phyloP scores from a whole-genome alignment of 139 green algal genomes.

The Chlamydomonas sp. region DNA sequence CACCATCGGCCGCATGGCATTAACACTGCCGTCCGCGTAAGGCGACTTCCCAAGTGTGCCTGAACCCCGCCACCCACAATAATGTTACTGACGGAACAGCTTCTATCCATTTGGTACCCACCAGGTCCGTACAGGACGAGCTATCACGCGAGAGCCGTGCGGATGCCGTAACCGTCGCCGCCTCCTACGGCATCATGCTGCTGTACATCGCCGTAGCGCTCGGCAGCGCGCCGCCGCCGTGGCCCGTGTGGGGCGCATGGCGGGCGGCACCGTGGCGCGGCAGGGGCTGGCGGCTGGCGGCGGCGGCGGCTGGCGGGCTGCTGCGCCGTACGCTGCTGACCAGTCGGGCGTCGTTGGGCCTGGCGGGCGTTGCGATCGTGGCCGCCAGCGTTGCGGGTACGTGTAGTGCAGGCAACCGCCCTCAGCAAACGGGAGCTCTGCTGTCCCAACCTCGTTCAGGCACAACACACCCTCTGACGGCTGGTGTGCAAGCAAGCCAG shows the following conservation, averaged over 20 bases:
- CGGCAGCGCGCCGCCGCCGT: slow-evolving; percentile 50
- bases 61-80: no score
- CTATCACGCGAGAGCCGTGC: slow-evolving; percentile 79
- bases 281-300: not conserved
- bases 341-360: slow-evolving; percentile 65
- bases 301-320: not conserved
- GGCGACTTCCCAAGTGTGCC: no score
- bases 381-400: slow-evolving; percentile 73
- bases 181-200: slow-evolving; percentile 91
- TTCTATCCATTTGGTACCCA: not conserved
- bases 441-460: no score
- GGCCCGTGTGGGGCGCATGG: not conserved
- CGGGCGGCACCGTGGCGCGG: no score
- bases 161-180: slow-evolving; percentile 74
- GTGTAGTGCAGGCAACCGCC: not conserved
- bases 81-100: no score
- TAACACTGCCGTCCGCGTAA: not conserved
- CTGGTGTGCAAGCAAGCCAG: no score
- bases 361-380: slow-evolving; percentile 83
- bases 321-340: not conserved
- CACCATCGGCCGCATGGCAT: not conserved
- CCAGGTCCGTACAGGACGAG: slow-evolving; percentile 86
- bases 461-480: no score
- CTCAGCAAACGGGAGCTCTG: no score
- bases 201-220: slow-evolving; percentile 83